Evolutionary conservation across 495 filamentous ascomycete species (phyloP), one percentile per base, ranked within the genome.

Genomic region (Hypoxylon rickii): DNA sequence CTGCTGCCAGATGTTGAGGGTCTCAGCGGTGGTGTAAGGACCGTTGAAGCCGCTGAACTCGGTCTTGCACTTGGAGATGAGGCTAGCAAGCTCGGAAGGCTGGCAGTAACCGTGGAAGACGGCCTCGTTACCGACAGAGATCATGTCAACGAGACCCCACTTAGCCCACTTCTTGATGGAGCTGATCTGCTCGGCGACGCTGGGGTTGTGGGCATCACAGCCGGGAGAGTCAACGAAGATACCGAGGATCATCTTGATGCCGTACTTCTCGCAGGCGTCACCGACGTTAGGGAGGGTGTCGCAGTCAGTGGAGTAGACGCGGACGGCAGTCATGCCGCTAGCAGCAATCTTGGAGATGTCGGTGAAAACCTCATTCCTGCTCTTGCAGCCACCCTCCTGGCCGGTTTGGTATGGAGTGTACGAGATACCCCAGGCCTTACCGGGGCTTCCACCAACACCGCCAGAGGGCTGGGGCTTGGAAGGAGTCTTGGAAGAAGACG

Each of bases 231-330:
- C 80, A 70, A 97, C 86, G 81, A 84, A 95, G 78, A 97, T 76
- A 73, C 93, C 93, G 51, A 91, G 65, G 71, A 97, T 91, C 66
- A 97, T 74, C 63, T 84, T 86, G 34, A 97, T 68, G 42, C 85
- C 84, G 70, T 85, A 68, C 42, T 73, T 62, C 42, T 74, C 65
- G 68, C 80, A 83, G 49, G 89, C 85, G 11, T 74, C 69, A 55
- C 88, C 89, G 51, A 96, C 84, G 70, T 78, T 86, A 71, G 82
- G 69, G 33, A 97, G 89, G 55, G 82, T 83, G 70, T 77, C 79
- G 81, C 93, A 97, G 83, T 96, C 92, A 63, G 91, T 89, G 55
- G 85, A 88, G 86, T 97, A 96, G 72, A 96, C 76, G 72, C 93
- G 93, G 72, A 97, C 71, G 51, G 85, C 79, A 58, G 75, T 77